These are phyloP conservation scores for Ophiostoma sp. DNA, from an alignment of 2,329 filamentous ascomycete species.

Conservation along the genomic window DNA sequence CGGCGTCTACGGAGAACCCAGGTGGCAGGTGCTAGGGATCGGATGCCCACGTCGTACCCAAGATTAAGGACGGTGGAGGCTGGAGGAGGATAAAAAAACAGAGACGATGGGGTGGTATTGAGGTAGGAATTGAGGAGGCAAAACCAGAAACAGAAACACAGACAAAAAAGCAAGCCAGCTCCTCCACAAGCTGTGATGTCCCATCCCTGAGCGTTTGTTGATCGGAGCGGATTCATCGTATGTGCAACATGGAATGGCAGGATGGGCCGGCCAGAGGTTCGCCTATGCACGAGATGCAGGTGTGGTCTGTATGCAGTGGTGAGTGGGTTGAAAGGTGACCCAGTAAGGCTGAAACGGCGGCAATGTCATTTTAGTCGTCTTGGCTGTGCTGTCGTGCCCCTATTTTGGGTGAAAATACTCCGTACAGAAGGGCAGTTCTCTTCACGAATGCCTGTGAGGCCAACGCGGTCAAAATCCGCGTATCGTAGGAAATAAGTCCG, in stretches of 20 bases:
- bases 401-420: neutral
- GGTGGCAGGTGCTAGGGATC: neutral
- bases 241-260: neutral
- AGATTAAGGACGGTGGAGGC: neutral
- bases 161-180: neutral
- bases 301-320: neutral
- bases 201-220: neutral
- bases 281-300: neutral
- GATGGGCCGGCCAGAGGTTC: neutral
- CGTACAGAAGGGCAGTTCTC: too few relatives aligned
- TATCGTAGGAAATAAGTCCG: too few relatives aligned
- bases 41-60: neutral
- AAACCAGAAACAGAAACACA: neutral
- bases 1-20: neutral
- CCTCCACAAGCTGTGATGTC: neutral
- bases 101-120: neutral
- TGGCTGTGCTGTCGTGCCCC: too few relatives aligned
- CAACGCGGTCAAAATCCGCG: too few relatives aligned
- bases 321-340: neutral
- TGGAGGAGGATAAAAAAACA: too few relatives aligned
- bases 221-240: neutral
- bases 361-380: neutral
- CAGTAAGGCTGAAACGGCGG: constrained; percentile 6
- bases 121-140: neutral
- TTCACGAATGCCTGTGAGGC: too few relatives aligned